These are phyloP conservation scores for Pigoraptor vietnamica DNA, from an alignment of 78 protist genomes.

Conservation along the genomic window DNA sequence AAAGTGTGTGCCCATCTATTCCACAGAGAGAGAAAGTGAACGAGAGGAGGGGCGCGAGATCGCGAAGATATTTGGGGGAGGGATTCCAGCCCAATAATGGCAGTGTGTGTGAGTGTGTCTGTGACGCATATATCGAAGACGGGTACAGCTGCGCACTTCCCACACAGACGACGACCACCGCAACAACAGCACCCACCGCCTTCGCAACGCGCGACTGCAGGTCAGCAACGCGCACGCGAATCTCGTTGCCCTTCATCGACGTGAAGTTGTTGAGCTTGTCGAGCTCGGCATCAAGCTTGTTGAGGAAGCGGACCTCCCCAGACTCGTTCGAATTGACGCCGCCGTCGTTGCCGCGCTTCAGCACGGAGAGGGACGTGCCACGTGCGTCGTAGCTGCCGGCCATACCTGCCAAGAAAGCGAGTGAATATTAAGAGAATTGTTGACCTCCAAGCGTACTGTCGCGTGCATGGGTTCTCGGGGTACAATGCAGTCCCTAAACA, in stretches of 20 bases:
- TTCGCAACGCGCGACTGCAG: background rate
- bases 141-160: too few relatives aligned
- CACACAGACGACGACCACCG: background rate
- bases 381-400: background rate
- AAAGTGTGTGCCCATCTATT: too few relatives aligned
- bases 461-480: too few relatives aligned
- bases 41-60: too few relatives aligned
- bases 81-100: too few relatives aligned
- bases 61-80: too few relatives aligned
- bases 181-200: background rate
- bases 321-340: background rate
- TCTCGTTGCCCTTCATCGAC: background rate
- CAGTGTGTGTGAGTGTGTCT: too few relatives aligned
- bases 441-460: too few relatives aligned
- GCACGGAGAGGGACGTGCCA: background rate
- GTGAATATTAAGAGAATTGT: too few relatives aligned
- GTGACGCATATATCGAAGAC: too few relatives aligned
- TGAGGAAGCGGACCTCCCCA: background rate
- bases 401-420: background rate
- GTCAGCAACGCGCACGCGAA: background rate
- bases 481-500: too few relatives aligned
- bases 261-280: background rate
- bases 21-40: too few relatives aligned
- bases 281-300: background rate
- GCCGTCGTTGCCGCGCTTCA: background rate